Evolutionary conservation across 2,329 filamentous ascomycete species (phyloP).

Genomic region (Claviceps paspali): DNA sequence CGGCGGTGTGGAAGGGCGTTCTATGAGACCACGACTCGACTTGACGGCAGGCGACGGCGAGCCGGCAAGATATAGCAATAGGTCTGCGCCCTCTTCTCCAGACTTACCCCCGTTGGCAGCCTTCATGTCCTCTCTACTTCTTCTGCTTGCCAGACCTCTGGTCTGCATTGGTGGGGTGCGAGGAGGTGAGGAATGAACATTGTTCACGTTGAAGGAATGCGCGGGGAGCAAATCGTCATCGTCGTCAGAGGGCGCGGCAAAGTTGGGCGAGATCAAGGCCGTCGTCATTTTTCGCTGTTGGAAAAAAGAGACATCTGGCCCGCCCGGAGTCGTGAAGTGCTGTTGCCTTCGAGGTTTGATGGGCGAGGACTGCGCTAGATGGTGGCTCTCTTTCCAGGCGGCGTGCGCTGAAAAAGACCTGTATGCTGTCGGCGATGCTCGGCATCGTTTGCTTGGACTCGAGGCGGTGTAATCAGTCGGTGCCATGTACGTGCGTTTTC

Average conservation of each 20-base stretch:
- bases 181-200: constrained; percentile 65
- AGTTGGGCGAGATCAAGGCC: constrained; percentile 42
- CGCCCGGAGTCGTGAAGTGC: constrained; percentile 56
- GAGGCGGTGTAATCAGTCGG: constrained; percentile 40
- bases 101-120: constrained; percentile 36
- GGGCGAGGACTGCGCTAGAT: constrained; percentile 74
- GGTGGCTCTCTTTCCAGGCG: constrained; percentile 64
- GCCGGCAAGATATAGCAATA: constrained; percentile 72
- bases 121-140: constrained; percentile 30
- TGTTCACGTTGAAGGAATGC: constrained; percentile 53
- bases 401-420: constrained; percentile 40
- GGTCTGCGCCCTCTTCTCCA: constrained; percentile 66
- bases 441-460: constrained; percentile 54
- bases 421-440: constrained; percentile 43
- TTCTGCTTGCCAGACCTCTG: constrained; percentile 30
- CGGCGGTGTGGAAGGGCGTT: constrained; percentile 62
- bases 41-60: constrained; percentile 74
- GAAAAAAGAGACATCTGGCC: constrained; percentile 66
- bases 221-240: constrained; percentile 70
- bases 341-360: constrained; percentile 61
- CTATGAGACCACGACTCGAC: constrained; percentile 33
- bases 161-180: constrained; percentile 60
- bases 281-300: constrained; percentile 54
- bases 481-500: constrained; percentile 47
- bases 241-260: constrained; percentile 54